Evolutionary conservation across 495 filamentous ascomycete species (phyloP).

Genomic region (Aspergillus ellipticus): DNA sequence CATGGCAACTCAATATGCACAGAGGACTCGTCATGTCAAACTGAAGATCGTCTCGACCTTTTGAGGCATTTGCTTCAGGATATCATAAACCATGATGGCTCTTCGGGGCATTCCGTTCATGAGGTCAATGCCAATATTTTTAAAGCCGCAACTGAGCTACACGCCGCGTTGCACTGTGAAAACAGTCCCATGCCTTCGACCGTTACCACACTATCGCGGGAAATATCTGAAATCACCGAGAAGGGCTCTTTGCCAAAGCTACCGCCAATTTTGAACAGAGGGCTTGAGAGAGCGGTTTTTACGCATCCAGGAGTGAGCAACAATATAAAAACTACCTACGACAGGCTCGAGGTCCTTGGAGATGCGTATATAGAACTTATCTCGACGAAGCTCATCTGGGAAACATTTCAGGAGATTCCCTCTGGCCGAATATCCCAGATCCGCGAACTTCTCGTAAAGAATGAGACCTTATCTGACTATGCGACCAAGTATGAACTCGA

Average conservation of each 20-base stretch:
- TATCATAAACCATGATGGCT: background rate
- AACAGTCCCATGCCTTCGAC: background rate
- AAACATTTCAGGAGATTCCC: conserved; percentile 54
- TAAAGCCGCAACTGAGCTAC: conserved; percentile 20
- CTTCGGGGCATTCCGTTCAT: background rate
- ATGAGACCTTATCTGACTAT: conserved; percentile 67
- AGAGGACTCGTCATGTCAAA: background rate
- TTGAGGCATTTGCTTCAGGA: background rate
- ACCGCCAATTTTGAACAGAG: conserved; percentile 54
- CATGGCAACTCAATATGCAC: background rate
- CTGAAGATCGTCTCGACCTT: background rate
- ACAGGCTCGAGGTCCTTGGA: conserved; percentile 71
- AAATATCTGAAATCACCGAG: background rate
- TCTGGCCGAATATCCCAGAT: conserved; percentile 61
- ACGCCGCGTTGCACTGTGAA: conserved; percentile 13
- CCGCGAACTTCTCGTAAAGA: conserved; percentile 70
- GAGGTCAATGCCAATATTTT: conserved; percentile 21
- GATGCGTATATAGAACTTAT: conserved; percentile 72
- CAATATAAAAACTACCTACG: conserved; percentile 47
- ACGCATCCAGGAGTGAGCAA: conserved; percentile 55
- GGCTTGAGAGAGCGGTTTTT: conserved; percentile 60
- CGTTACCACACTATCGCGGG: background rate
- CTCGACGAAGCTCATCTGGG: conserved; percentile 59
- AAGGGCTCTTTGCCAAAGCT: conserved; percentile 42
- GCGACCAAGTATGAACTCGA: conserved; percentile 65